Conservation (phyloP, 768 basidiomycete species). For the Coprinopsis sp. region DNA sequence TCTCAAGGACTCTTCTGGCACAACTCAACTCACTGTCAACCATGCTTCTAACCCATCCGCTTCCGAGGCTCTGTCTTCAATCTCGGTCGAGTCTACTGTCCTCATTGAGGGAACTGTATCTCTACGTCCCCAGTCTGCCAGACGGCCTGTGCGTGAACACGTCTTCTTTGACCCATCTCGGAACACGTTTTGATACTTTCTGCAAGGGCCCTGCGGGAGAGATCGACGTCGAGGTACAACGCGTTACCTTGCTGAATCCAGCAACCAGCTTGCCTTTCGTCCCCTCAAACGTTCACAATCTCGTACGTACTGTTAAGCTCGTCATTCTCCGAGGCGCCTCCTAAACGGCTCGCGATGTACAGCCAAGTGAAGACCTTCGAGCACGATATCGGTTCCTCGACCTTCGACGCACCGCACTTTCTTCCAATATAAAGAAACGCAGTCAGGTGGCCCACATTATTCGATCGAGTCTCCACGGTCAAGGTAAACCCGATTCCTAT, state of each 20-base stretch:
- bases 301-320: slow-evolving; percentile 48
- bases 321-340: slow-evolving; percentile 9
- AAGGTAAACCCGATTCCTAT: slow-evolving; percentile 40
- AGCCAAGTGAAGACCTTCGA: slow-evolving; percentile 86
- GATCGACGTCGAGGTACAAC: slow-evolving; percentile 74
- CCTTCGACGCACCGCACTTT: slow-evolving; percentile 68
- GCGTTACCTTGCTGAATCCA: slow-evolving; percentile 74
- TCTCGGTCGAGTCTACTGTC: slow-evolving; percentile 77
- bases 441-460: slow-evolving; percentile 78
- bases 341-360: slow-evolving; percentile 9
- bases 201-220: slow-evolving; percentile 60
- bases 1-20: slow-evolving; percentile 74
- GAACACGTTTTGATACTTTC: slow-evolving; percentile 15
- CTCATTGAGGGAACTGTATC: slow-evolving; percentile 71
- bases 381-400: slow-evolving; percentile 86
- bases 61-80: slow-evolving; percentile 45
- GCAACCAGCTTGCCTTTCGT: slow-evolving; percentile 79
- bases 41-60: slow-evolving; percentile 28
- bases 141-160: slow-evolving; percentile 48
- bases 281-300: slow-evolving; percentile 68
- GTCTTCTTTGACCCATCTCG: slow-evolving; percentile 12
- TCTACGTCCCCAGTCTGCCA: slow-evolving; percentile 55
- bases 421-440: slow-evolving; percentile 76
- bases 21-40: slow-evolving; percentile 71
- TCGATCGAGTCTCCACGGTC: slow-evolving; percentile 65